Base-by-base conservation (phyloP, 164 flowering plant genomes). In the Sextonia rubra region DNA sequence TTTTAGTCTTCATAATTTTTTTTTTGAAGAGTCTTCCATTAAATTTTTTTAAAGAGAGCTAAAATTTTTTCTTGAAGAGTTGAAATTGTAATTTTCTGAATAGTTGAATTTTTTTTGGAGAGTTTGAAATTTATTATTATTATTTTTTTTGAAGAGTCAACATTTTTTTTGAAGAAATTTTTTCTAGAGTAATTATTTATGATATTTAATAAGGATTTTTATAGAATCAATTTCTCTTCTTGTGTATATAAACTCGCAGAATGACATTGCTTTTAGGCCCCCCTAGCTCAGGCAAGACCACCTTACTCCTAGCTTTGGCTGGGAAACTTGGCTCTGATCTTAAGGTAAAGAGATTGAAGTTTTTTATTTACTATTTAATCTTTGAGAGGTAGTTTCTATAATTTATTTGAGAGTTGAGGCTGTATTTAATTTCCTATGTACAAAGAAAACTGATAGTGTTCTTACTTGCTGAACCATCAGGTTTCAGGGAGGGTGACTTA, bases 231-330 rank as follows among this genome's bases (percentile, higher is more conserved):
- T n/a, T 32, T n/a, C 20, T 56, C 12, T 73, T 52, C 17, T 30
- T 20, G 20, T 48, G 22, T 4, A 5, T 15, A 12, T 11, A 14
- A 6, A 68, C 61, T 67, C 68, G 78, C 80, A 87, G 87, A 67
- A 79, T 87, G 89, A 83, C 91, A 60, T 74, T 87, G 84, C 89
- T 87, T 20, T 73, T 87, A 66, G 91, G 89, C 24, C 91, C 91
- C 25, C 91, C 91, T 26, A 72, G 88, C 64, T 84, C 91, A 4
- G 91, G 91, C 64, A 87, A 87, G 77, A 86, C 91, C 25, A 80
- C 89, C 0, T 75, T 87, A 32, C 75, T 87, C 70, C 37, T 86
- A 60, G 87, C 87, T 71, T 77, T 87, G 75, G 86, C 89, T 1
- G 91, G 91, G 58, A 76, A 68, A 71, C 78, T 76, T 76, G 75